Base-by-base conservation (phyloP, 441 rosid species). In the Isatis lusitanica region DNA sequence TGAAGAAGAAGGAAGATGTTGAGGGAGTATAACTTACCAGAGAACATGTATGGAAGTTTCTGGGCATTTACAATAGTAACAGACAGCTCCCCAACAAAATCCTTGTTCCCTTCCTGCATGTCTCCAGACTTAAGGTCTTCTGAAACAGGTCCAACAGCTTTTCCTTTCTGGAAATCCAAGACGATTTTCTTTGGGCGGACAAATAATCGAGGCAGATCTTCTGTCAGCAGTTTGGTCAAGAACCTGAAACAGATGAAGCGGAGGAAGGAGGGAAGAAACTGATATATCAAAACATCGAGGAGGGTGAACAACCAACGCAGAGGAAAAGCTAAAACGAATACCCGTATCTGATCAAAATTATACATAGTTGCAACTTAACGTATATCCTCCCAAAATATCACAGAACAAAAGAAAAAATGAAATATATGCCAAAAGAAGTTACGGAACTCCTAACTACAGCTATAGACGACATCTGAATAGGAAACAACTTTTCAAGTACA, bases 181-280 rank as follows among this genome's bases (percentile, higher is more conserved):
- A 94, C 98, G 72, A 92, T 94, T 86, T 90, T 92, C 85, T 90
- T 92, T 66, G 99, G 99, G 36, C 97, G 96, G 63, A 92, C 98
- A 85, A 94, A 94, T 68, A 92, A 74, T 63, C 80, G 83, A 66
- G 99, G 99, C 87, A 92, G 77, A 84, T 94, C 98, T 83, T 81
- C 96, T 36, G 98, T 94, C 56, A 92, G 91, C 80, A 92, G 92
- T 76, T 94, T 92, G 59, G 79, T 92, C 88, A 94, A 86, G 84
- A 94, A 92, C 97, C 98, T 94, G 74, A 66, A 60, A 69, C 64
- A 68, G 59, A 71, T 9, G 35, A 59, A 60, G 69, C 63, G 1
- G 39, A 43, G 35, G 36, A 70, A 58, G 18, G 56, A 33, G 35
- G 71, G 12, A 40, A 30, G 56, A 58, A 48, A 58, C 36, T 40